Conservation (phyloP, 164 flowering plant genomes). For the Aristolochia fimbriata region DNA sequence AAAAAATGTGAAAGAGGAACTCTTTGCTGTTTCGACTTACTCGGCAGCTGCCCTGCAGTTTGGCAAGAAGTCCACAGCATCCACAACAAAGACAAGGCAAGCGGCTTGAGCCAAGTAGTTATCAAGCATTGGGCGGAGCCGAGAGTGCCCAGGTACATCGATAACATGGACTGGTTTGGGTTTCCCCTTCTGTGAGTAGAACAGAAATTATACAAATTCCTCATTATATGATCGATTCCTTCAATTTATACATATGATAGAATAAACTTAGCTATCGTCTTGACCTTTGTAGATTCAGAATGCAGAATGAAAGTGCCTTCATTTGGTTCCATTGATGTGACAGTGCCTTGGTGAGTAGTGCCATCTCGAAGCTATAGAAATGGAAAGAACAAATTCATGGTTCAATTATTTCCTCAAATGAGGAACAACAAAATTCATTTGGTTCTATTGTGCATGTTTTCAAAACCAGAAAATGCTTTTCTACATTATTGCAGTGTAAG, state of each 20-base stretch:
- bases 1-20: neutral
- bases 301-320: conserved; percentile 74
- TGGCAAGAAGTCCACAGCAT: conserved; percentile 83
- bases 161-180: conserved; percentile 64
- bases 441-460: too few relatives aligned
- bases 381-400: neutral
- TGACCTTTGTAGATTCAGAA: conserved; percentile 67
- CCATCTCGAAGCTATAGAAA: conserved; percentile 81
- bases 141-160: conserved; percentile 95
- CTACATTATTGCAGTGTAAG: too few relatives aligned
- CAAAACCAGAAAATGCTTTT: too few relatives aligned
- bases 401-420: too few relatives aligned
- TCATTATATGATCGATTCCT: neutral
- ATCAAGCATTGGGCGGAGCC: conserved; percentile 84
- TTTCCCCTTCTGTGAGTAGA: conserved; percentile 28
- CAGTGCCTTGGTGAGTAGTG: conserved; percentile 85
- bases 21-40: conserved; percentile 26
- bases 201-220: neutral
- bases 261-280: neutral
- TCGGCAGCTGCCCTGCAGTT: conserved; percentile 83
- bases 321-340: conserved; percentile 96
- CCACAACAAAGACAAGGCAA: conserved; percentile 81
- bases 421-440: too few relatives aligned
- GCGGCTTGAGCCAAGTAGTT: conserved; percentile 80
- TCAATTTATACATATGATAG: neutral